phyloP scores from a whole-genome alignment of 805 yeast species.

The Suhomyces pyralidae region DNA sequence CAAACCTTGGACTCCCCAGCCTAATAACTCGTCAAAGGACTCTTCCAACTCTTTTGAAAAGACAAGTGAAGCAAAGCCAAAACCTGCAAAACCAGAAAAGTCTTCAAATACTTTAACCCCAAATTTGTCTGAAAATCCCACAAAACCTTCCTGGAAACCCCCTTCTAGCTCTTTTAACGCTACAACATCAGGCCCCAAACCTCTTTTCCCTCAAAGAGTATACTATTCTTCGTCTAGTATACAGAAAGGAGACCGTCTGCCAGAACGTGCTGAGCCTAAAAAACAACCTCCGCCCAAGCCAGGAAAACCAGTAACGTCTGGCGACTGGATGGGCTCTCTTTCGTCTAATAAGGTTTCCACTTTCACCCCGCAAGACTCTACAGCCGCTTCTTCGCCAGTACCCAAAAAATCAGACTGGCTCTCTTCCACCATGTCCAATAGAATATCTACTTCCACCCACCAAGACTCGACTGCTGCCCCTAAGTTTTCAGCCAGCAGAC shows the following conservation, averaged over 20 bases:
- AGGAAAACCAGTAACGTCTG: neutral
- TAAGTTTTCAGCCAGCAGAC: neutral
- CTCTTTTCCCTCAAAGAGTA: constrained; percentile 11
- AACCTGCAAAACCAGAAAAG: neutral
- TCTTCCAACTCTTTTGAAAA: neutral
- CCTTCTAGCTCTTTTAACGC: neutral
- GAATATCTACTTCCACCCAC: constrained; percentile 6
- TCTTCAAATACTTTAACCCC: too few species aligned
- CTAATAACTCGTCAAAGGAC: neutral
- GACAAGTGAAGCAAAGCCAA: neutral
- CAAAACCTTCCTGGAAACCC: too few species aligned
- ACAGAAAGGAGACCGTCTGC: constrained; percentile 5
- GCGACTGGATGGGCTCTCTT: constrained; percentile 8
- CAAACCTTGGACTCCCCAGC: neutral
- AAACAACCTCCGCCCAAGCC: constrained; percentile 1
- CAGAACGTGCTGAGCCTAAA: neutral
- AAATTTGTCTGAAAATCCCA: too few species aligned
- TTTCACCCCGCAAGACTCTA: constrained; percentile 4
- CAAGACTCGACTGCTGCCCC: constrained; percentile 5
- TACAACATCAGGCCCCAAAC: constrained; percentile 7
- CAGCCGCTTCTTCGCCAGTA: neutral
- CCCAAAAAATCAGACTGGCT: constrained; percentile 12
- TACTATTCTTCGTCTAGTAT: constrained; percentile 11
- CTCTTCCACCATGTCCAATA: constrained; percentile 11
- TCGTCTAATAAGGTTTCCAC: constrained; percentile 8